Percentiles rank a stretch among this genome's conserved stretches.
Conservation (phyloP, 2,329 filamentous ascomycete genomes). For the Talaromyces sp. region DNA sequence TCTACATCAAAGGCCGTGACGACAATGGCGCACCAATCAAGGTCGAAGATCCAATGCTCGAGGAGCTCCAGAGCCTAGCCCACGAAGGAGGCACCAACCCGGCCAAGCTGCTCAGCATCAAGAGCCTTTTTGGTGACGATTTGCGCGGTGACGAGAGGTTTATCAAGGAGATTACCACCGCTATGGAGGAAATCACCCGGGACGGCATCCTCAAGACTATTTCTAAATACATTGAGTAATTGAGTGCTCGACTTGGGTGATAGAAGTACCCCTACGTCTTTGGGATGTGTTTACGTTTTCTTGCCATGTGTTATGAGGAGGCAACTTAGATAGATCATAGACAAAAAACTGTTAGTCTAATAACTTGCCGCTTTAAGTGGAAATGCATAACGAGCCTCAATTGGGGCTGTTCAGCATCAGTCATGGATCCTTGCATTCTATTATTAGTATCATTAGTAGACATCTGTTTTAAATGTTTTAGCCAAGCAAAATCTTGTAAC, state of each 20-base stretch:
- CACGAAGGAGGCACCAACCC: conserved; percentile 41
- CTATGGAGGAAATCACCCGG: conserved; percentile 43
- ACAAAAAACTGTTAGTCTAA: not conserved
- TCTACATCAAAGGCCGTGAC: conserved; percentile 47
- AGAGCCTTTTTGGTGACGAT: conserved; percentile 49
- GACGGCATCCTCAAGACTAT: conserved; percentile 48
- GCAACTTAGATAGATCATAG: not conserved
- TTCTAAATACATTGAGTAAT: conserved; percentile 44
- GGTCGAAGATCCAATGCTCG: conserved; percentile 47
- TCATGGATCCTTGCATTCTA: not conserved
- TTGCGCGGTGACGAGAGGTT: conserved; percentile 46
- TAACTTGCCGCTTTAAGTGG: not conserved
- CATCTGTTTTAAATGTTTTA: no score
- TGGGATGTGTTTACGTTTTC: not conserved
- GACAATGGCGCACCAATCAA: conserved; percentile 40
- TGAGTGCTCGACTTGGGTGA: not conserved
- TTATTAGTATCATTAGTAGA: not conserved
- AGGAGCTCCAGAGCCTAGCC: conserved; percentile 45
- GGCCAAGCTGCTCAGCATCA: conserved; percentile 40
- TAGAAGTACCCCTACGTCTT: not conserved
- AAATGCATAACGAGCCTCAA: not conserved
- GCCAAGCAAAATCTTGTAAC: not conserved
- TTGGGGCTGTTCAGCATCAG: not conserved
- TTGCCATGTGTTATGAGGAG: not conserved
- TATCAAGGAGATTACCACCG: conserved; percentile 42